Evolutionary conservation across 129 eudicot species (phyloP).

Genomic region (carrot (Daucus carota)): DNA sequence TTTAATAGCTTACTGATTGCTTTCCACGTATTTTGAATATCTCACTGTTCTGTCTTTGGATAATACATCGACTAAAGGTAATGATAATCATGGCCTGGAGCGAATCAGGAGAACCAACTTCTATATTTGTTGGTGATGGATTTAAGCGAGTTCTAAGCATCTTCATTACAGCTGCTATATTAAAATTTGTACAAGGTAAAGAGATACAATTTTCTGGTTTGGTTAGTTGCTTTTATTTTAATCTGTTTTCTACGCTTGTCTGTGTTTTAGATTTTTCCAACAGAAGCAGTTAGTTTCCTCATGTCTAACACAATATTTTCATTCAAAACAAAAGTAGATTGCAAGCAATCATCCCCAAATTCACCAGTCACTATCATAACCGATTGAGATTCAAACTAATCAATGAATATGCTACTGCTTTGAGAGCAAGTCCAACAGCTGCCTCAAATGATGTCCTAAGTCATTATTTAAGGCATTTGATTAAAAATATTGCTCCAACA

Average conservation of each 20-base stretch:
- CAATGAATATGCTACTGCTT: neutral
- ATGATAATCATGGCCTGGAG: conserved; percentile 93
- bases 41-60: conserved; percentile 7
- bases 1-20: conserved; percentile 3
- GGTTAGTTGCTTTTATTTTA: neutral
- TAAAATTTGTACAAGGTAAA: conserved; percentile 63
- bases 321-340: neutral
- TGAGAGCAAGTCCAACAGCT: too few species aligned
- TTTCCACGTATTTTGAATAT: conserved; percentile 5
- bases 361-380: neutral
- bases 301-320: neutral
- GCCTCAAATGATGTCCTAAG: too few species aligned
- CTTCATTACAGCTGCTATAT: conserved; percentile 84
- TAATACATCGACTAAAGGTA: conserved; percentile 35
- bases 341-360: neutral
- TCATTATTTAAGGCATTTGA: too few species aligned
- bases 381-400: neutral
- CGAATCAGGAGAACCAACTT: conserved; percentile 59
- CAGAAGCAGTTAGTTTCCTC: neutral
- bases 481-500: too few species aligned
- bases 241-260: neutral
- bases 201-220: neutral
- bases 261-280: neutral
- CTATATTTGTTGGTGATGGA: conserved; percentile 45
- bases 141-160: conserved; percentile 73